phyloP scores from a whole-genome alignment of 2,329 filamentous ascomycete genomes.

The Hortaea werneckii region DNA sequence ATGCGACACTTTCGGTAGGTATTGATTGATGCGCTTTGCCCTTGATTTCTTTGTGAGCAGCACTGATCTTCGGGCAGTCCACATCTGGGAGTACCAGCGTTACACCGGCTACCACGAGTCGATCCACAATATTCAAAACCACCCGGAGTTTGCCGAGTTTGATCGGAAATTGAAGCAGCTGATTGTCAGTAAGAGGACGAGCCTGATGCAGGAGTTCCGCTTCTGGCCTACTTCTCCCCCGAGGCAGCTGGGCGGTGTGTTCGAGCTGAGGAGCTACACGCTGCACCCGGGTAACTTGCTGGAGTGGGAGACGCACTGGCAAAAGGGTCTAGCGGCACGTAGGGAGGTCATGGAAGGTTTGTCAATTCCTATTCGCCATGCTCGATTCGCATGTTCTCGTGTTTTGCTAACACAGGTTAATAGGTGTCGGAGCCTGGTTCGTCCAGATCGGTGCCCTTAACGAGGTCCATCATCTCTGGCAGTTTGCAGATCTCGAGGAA shows the following conservation, averaged over 20 bases:
- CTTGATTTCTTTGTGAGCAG: neutral
- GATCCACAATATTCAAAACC: slow-evolving; percentile 69
- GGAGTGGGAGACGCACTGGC: slow-evolving; percentile 99
- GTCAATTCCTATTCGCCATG: neutral
- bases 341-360: slow-evolving; percentile 91
- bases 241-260: slow-evolving; percentile 79
- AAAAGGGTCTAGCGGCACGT: slow-evolving; percentile 78
- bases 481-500: slow-evolving; percentile 94
- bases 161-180: slow-evolving; percentile 76
- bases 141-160: slow-evolving; percentile 76
- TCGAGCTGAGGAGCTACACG: slow-evolving; percentile 94
- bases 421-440: slow-evolving; percentile 71
- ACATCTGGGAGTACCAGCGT: slow-evolving; percentile 99
- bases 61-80: slow-evolving; percentile 48
- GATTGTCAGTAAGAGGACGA: slow-evolving; percentile 74
- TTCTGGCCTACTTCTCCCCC: slow-evolving; percentile 97
- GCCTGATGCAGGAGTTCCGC: slow-evolving; percentile 98
- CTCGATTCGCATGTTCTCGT: neutral
- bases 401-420: slow-evolving; percentile 47
- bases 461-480: slow-evolving; percentile 96
- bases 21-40: neutral
- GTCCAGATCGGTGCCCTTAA: slow-evolving; percentile 97
- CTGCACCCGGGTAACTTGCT: slow-evolving; percentile 90
- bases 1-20: slow-evolving; percentile 86
- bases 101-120: slow-evolving; percentile 95